These are phyloP conservation scores for Xerocomus minutiporus DNA, from an alignment of 1,284 basidiomycete species.

Conservation along the genomic window DNA sequence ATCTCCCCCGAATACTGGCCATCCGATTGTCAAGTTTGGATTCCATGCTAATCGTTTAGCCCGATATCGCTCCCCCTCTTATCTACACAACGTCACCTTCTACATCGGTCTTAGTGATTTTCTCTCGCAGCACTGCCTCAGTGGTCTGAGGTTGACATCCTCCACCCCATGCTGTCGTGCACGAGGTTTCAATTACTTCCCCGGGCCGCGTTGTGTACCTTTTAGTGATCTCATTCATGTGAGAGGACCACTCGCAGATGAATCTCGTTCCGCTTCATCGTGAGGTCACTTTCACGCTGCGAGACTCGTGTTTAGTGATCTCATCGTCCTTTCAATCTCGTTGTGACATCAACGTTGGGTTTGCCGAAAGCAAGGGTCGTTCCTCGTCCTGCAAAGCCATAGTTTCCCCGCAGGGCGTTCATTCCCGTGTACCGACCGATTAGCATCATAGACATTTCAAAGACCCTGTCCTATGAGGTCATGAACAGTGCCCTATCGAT, in stretches of 20 bases:
- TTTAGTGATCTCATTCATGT: slow-evolving; percentile 4
- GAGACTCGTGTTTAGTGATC: slow-evolving; percentile 4
- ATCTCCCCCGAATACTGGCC: no score
- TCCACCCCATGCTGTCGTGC: slow-evolving; percentile 13
- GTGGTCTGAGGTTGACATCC: neutral
- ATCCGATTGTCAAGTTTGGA: neutral
- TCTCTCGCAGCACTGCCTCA: slow-evolving; percentile 20
- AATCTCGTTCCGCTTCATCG: neutral
- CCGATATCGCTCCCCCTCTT: slow-evolving; percentile 1
- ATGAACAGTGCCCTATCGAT: slow-evolving; percentile 6
- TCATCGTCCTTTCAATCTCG: neutral
- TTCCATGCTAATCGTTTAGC: slow-evolving; percentile 4
- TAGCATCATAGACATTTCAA: neutral
- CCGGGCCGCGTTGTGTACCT: slow-evolving; percentile 19
- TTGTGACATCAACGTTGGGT: no score
- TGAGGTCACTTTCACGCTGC: slow-evolving; percentile 10
- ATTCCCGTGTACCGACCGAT: slow-evolving; percentile 18
- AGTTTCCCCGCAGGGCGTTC: slow-evolving; percentile 16
- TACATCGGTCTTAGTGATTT: slow-evolving; percentile 17
- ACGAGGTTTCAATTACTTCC: slow-evolving; percentile 22
- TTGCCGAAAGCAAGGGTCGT: no score
- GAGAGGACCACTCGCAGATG: neutral
- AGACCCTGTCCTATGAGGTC: slow-evolving; percentile 11
- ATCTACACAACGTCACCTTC: slow-evolving; percentile 19
- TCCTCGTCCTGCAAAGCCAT: no score